Conservation (phyloP, 352 stramenopile species). For the Pythium grandisporangium region DNA sequence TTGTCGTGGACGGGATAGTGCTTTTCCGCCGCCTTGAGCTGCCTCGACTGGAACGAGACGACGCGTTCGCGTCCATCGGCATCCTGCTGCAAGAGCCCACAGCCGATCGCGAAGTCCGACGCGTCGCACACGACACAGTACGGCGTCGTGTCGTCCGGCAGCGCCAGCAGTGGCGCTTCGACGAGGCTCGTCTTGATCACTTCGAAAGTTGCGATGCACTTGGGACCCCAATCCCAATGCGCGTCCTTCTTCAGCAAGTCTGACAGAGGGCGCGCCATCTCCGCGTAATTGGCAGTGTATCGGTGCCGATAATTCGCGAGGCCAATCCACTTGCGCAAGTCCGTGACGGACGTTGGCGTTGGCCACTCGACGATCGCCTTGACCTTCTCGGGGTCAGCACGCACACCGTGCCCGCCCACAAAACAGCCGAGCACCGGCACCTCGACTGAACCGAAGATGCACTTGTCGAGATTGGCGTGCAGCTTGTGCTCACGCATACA, state of each 20-base stretch:
- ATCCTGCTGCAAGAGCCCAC: conserved; percentile 5
- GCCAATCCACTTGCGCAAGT: conserved; percentile 1
- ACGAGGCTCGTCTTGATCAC: background rate
- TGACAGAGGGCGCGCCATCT: conserved; percentile 1
- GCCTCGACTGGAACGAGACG: conserved; percentile 8
- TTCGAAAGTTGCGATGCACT: background rate
- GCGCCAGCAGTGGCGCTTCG: conserved; percentile 1
- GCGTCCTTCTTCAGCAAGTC: background rate
- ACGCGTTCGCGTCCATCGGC: conserved; percentile 3
- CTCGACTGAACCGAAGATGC: too few relatives aligned
- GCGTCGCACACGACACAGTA: background rate
- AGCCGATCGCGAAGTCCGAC: conserved; percentile 4
- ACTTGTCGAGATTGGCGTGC: conserved; percentile 18
- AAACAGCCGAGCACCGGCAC: conserved; percentile 14
- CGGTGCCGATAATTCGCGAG: conserved; percentile 3
- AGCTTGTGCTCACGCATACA: conserved; percentile 11
- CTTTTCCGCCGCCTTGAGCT: conserved; percentile 5
- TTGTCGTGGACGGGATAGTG: conserved; percentile 18
- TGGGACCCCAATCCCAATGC: background rate
- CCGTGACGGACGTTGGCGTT: background rate
- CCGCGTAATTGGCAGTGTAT: conserved; percentile 2
- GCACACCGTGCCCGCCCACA: conserved; percentile 6
- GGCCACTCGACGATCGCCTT: conserved; percentile 3
- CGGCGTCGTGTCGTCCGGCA: background rate
- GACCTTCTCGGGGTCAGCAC: conserved; percentile 7